phyloP scores from a whole-genome alignment of 305 asterid species.

The Fraxinus sp. region DNA sequence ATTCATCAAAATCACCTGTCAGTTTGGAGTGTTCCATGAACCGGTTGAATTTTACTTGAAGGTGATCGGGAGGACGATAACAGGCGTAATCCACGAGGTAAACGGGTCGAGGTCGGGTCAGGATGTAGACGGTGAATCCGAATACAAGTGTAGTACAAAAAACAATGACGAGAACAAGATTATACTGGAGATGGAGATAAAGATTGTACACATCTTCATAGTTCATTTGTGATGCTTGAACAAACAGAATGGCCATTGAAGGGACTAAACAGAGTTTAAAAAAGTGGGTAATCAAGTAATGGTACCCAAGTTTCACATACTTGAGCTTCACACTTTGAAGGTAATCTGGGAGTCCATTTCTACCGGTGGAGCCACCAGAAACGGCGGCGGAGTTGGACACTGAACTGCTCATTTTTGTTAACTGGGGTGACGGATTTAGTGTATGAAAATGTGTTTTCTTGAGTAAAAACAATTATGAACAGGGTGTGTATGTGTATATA shows the following conservation, averaged over 20 bases:
- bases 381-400: background rate
- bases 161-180: conserved; percentile 20
- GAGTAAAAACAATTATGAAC: background rate
- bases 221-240: conserved; percentile 28
- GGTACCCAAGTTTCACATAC: conserved; percentile 37
- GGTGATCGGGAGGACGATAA: conserved; percentile 44
- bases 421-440: conserved; percentile 19
- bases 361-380: background rate
- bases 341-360: conserved; percentile 12
- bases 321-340: conserved; percentile 31
- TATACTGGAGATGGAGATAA: conserved; percentile 14
- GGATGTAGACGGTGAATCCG: conserved; percentile 31
- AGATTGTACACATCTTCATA: conserved; percentile 21
- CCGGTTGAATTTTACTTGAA: conserved; percentile 30
- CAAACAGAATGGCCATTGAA: conserved; percentile 15
- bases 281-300: conserved; percentile 33
- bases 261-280: conserved; percentile 33
- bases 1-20: conserved; percentile 44
- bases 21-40: conserved; percentile 55
- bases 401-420: background rate
- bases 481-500: background rate
- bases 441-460: background rate
- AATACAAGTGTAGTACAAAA: conserved; percentile 22
- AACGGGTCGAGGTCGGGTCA: conserved; percentile 56
- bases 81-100: conserved; percentile 57